Evolutionary conservation across 768 basidiomycete genomes (phyloP).

Genomic region (Suillus weaverae): DNA sequence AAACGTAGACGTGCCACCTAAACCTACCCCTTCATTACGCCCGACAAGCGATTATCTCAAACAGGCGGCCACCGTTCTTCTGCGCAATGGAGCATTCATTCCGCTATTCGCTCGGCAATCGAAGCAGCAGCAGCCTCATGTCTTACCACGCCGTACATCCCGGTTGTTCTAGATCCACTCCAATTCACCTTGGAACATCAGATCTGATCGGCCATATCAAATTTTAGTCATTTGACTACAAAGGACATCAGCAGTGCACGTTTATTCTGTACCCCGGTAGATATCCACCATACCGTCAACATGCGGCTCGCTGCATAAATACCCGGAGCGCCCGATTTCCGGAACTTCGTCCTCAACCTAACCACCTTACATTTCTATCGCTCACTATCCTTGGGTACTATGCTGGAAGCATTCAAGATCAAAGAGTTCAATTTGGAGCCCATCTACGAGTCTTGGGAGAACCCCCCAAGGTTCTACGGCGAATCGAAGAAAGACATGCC

Average conservation of each 20-base stretch:
- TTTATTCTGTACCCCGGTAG: background rate
- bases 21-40: background rate
- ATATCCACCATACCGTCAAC: background rate
- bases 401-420: conserved; percentile 79
- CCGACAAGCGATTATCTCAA: conserved; percentile 5
- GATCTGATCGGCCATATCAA: conserved; percentile 1
- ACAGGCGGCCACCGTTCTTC: background rate
- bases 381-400: conserved; percentile 17
- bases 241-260: background rate
- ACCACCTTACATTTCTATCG: background rate
- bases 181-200: conserved; percentile 2
- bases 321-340: background rate
- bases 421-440: conserved; percentile 77
- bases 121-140: background rate
- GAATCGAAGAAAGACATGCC: conserved; percentile 67
- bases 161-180: conserved; percentile 1
- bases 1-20: conserved; percentile 13
- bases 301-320: conserved; percentile 1
- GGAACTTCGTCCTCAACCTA: background rate
- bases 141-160: background rate
- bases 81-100: background rate
- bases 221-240: conserved; percentile 2
- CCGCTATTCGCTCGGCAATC: background rate
- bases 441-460: conserved; percentile 61
- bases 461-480: conserved; percentile 67